Evolutionary conservation across 73 alveolate genomes (phyloP).

Genomic region (Stentor roeselii): DNA sequence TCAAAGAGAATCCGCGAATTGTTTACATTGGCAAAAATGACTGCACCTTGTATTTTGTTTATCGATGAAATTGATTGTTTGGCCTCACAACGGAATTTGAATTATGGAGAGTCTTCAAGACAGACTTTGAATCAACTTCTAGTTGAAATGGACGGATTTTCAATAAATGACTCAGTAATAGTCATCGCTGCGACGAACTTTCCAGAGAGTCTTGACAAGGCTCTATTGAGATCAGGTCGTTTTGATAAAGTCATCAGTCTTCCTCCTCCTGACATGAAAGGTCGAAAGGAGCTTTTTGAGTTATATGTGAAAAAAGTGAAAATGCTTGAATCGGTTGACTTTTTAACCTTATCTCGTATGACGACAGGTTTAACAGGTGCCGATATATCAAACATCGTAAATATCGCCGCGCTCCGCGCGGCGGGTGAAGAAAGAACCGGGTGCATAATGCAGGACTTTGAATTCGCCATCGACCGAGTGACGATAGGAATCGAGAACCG

Average conservation of each 20-base stretch:
- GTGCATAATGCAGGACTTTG: slow-evolving; percentile 56
- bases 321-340: slow-evolving; percentile 47
- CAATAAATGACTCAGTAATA: slow-evolving; percentile 66
- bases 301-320: slow-evolving; percentile 64
- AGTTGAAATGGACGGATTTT: slow-evolving; percentile 91
- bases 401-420: slow-evolving; percentile 73
- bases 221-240: slow-evolving; percentile 86
- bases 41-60: slow-evolving; percentile 96
- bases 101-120: slow-evolving; percentile 57
- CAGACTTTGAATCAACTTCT: slow-evolving; percentile 82
- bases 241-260: slow-evolving; percentile 76
- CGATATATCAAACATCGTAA: slow-evolving; percentile 65
- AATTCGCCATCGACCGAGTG: slow-evolving; percentile 71
- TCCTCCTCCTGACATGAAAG: slow-evolving; percentile 33
- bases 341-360: slow-evolving; percentile 70
- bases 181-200: slow-evolving; percentile 92
- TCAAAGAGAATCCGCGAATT: slow-evolving; percentile 78
- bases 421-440: slow-evolving; percentile 50
- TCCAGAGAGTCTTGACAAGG: slow-evolving; percentile 82
- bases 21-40: slow-evolving; percentile 75
- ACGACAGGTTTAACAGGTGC: slow-evolving; percentile 97
- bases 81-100: slow-evolving; percentile 48
- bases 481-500: slow-evolving; percentile 75
- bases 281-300: slow-evolving; percentile 39
- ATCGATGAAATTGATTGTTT: slow-evolving; percentile 99